phyloP scores from a whole-genome alignment of 495 filamentous ascomycete species.

The Neurospora sp. region DNA sequence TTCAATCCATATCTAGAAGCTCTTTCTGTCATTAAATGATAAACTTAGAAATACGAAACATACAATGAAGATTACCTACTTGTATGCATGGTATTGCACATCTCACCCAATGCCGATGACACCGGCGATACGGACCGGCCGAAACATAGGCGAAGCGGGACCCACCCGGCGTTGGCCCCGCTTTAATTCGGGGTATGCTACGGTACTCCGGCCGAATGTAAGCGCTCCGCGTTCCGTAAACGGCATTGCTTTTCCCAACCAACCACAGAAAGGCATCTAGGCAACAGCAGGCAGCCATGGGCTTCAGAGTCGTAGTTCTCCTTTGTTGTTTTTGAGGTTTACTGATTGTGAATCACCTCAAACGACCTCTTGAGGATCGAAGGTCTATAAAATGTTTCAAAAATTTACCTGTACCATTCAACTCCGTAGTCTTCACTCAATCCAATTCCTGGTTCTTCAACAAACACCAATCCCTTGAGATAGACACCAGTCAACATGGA shows the following conservation, averaged over 20 bases:
- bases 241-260: neutral
- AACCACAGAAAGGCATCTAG: neutral
- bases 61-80: too few species aligned
- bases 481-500: conserved; percentile 9
- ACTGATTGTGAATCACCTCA: neutral
- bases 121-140: neutral
- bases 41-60: too few species aligned
- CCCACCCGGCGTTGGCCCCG: neutral
- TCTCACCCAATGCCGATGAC: neutral
- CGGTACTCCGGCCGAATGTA: neutral
- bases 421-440: neutral
- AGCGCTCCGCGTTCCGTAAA: neutral
- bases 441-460: too few species aligned
- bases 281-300: neutral
- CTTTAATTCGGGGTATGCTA: neutral
- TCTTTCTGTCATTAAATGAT: too few species aligned
- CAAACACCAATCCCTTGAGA: too few species aligned
- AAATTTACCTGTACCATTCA: too few species aligned
- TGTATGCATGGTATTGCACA: too few species aligned
- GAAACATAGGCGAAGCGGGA: neutral
- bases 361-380: neutral
- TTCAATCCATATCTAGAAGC: too few species aligned
- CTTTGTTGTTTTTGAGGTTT: neutral
- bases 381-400: neutral
- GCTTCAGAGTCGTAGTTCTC: neutral